These are phyloP conservation scores for Tinospora cordifolia DNA, from an alignment of 164 flowering plant species.

Conservation along the genomic window DNA sequence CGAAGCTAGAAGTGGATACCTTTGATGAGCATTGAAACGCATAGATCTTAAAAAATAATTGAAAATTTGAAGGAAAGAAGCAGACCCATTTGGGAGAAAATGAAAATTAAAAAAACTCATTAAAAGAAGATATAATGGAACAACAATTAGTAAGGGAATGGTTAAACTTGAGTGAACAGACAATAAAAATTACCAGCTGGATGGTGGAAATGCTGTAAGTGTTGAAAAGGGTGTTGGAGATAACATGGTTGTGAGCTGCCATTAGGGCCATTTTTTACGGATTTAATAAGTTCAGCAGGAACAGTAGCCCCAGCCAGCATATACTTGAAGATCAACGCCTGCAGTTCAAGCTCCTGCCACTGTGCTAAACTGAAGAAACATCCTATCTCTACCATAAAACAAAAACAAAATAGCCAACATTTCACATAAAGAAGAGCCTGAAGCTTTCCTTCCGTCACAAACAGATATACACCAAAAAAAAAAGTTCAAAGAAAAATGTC, in stretches of 20 bases:
- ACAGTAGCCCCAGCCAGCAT: conserved; percentile 71
- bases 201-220: conserved; percentile 35
- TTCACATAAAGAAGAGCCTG: neutral
- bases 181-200: conserved; percentile 35
- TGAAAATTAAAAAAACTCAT: too few species aligned
- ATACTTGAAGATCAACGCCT: conserved; percentile 78
- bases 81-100: too few species aligned
- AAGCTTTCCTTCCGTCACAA: neutral
- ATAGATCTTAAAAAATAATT: too few species aligned
- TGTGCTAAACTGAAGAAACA: conserved; percentile 59
- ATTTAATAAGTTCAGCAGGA: conserved; percentile 69
- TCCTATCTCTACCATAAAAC: conserved; percentile 28
- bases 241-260: conserved; percentile 8
- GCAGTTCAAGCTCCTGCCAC: conserved; percentile 93
- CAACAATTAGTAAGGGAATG: neutral
- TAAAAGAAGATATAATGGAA: neutral
- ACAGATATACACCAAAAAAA: neutral
- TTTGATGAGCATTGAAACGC: too few species aligned
- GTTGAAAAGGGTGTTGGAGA: conserved; percentile 24
- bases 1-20: too few species aligned
- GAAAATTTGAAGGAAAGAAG: too few species aligned
- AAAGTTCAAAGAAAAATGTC: neutral
- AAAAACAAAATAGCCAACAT: neutral
- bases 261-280: conserved; percentile 41
- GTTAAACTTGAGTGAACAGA: neutral